Evolutionary conservation across 768 basidiomycete genomes (phyloP).

Genomic region (Phaeotremella skinneri): DNA sequence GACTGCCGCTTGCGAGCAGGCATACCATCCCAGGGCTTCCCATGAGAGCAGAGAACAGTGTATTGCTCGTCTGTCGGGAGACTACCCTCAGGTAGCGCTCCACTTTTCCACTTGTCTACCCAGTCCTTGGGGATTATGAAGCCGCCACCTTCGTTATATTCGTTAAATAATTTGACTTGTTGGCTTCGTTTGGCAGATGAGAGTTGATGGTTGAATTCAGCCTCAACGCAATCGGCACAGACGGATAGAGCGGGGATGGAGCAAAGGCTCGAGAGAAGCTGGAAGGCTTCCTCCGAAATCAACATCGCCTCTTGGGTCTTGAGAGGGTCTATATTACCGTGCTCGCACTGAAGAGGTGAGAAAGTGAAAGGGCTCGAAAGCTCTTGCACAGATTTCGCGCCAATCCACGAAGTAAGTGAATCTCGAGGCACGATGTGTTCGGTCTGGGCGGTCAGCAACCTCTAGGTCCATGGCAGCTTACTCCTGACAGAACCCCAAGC

Average conservation of each 20-base stretch:
- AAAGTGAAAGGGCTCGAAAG: conserved; percentile 20
- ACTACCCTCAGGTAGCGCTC: neutral
- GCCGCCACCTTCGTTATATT: conserved; percentile 15
- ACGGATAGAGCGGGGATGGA: conserved; percentile 15
- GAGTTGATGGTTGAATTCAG: neutral
- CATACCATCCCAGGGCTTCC: conserved; percentile 4
- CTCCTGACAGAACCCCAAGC: conserved; percentile 23
- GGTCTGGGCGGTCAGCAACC: conserved; percentile 5
- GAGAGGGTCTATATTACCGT: conserved; percentile 30
- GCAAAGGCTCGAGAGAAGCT: conserved; percentile 11
- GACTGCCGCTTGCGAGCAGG: neutral
- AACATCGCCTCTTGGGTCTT: conserved; percentile 17
- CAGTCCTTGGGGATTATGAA: conserved; percentile 29
- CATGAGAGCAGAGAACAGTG: conserved; percentile 34
- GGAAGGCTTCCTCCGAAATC: conserved; percentile 29
- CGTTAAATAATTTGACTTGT: conserved; percentile 22
- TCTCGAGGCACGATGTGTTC: conserved; percentile 33
- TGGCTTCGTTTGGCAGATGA: conserved; percentile 1
- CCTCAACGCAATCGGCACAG: conserved; percentile 28
- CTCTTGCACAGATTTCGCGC: conserved; percentile 11
- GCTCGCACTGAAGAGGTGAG: conserved; percentile 19
- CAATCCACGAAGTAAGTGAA: conserved; percentile 25
- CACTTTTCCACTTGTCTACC: conserved; percentile 28
- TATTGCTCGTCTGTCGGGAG: conserved; percentile 20
- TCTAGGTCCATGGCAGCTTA: conserved; percentile 7